Evolutionary conservation across 805 yeast species (phyloP).

Genomic region (Spathaspora sp.): DNA sequence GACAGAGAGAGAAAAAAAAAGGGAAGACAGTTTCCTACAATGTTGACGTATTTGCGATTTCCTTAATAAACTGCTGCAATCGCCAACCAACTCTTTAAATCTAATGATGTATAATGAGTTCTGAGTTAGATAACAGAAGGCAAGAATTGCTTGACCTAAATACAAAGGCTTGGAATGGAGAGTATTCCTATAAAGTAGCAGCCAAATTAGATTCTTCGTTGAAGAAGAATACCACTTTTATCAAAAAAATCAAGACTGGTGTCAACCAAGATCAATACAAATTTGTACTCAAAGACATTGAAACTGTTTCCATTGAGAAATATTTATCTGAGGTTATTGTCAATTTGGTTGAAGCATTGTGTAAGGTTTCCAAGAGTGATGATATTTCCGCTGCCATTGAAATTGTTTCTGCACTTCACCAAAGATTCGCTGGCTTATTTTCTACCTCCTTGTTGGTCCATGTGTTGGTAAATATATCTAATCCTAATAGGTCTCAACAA

Average conservation of each 20-base stretch:
- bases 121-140: conserved; percentile 15
- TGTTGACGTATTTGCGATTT: too few relatives aligned
- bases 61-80: too few relatives aligned
- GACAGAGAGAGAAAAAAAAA: too few relatives aligned
- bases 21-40: too few relatives aligned
- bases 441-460: conserved; percentile 45
- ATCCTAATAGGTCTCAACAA: conserved; percentile 15
- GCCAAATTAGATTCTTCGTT: conserved; percentile 65
- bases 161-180: conserved; percentile 52
- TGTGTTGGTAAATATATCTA: conserved; percentile 39
- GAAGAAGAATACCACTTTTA: conserved; percentile 78
- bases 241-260: conserved; percentile 61
- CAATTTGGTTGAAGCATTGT: conserved; percentile 60
- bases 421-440: conserved; percentile 57
- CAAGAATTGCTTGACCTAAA: conserved; percentile 33
- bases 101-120: conserved; percentile 8
- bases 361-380: conserved; percentile 46
- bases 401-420: conserved; percentile 70
- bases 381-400: conserved; percentile 66
- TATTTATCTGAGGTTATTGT: conserved; percentile 68
- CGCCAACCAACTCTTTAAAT: too few relatives aligned
- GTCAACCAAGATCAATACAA: conserved; percentile 48
- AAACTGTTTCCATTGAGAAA: conserved; percentile 62
- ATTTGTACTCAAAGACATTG: conserved; percentile 56
- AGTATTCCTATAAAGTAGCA: conserved; percentile 12